Evolutionary conservation across 2,329 filamentous ascomycete genomes (phyloP).

Genomic region (Penicillium sp.): DNA sequence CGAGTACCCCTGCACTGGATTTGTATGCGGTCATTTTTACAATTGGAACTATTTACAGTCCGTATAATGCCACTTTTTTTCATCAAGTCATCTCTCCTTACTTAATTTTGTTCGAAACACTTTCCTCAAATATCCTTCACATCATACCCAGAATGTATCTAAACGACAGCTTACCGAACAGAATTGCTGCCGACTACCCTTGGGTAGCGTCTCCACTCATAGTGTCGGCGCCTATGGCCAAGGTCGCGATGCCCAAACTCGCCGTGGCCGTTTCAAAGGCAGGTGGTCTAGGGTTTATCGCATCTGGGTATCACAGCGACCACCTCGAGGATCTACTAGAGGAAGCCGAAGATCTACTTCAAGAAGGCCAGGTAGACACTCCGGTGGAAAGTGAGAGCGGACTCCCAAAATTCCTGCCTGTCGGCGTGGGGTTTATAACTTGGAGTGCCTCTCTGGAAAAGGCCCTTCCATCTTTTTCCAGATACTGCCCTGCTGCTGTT

Average conservation of each 20-base stretch:
- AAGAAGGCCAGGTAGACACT: constrained; percentile 19
- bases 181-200: background rate
- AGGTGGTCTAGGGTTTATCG: constrained; percentile 60
- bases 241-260: constrained; percentile 61
- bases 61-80: too few relatives aligned
- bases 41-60: too few relatives aligned
- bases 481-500: constrained; percentile 41
- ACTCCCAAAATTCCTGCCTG: constrained; percentile 31
- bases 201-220: background rate
- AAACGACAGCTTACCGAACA: too few relatives aligned
- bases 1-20: too few relatives aligned
- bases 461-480: constrained; percentile 33
- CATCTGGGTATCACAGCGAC: constrained; percentile 57
- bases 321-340: constrained; percentile 35
- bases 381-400: too few relatives aligned
- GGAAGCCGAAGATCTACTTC: constrained; percentile 28
- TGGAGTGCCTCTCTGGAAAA: constrained; percentile 41
- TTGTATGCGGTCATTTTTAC: too few relatives aligned
- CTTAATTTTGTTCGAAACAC: too few relatives aligned
- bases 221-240: constrained; percentile 67
- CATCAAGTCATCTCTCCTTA: too few relatives aligned
- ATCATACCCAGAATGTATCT: too few relatives aligned
- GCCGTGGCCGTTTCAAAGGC: constrained; percentile 64
- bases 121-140: too few relatives aligned
- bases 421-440: constrained; percentile 47